These are phyloP conservation scores for Candida sp. DNA, from an alignment of 1,139 yeast genomes.

Conservation along the genomic window DNA sequence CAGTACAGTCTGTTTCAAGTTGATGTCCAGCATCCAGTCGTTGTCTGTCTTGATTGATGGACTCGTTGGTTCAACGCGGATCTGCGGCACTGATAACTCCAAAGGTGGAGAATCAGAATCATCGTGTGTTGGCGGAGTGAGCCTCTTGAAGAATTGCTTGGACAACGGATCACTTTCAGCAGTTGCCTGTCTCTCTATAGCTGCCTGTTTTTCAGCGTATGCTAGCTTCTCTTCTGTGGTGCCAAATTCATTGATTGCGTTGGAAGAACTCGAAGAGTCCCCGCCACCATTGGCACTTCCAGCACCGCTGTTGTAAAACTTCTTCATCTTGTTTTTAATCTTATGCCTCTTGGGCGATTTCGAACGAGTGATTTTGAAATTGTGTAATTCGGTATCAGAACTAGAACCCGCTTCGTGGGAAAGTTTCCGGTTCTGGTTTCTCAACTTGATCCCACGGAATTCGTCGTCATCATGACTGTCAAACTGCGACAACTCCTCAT, in stretches of 20 bases:
- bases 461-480: not conserved
- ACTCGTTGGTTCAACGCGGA: conserved; percentile 6
- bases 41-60: not conserved
- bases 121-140: conserved; percentile 6
- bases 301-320: conserved; percentile 11
- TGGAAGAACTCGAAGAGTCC: conserved; percentile 14
- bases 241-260: conserved; percentile 2
- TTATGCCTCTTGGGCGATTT: conserved; percentile 13
- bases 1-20: conserved; percentile 6
- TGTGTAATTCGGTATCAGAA: conserved; percentile 13
- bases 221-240: conserved; percentile 1
- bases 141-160: conserved; percentile 19
- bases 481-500: not conserved
- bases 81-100: conserved; percentile 5
- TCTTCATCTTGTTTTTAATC: conserved; percentile 14
- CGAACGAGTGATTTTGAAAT: conserved; percentile 10
- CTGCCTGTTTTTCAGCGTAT: not conserved
- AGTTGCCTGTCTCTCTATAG: not conserved
- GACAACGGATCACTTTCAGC: conserved; percentile 4
- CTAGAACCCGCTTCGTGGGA: conserved; percentile 4
- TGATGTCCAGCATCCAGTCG: conserved; percentile 4
- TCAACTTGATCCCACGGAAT: conserved; percentile 1
- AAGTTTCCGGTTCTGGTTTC: not conserved
- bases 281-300: conserved; percentile 1
- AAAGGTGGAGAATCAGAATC: conserved; percentile 4